Evolutionary conservation across 1,284 basidiomycete genomes (phyloP).

Genomic region (Farysia itapuensis): DNA sequence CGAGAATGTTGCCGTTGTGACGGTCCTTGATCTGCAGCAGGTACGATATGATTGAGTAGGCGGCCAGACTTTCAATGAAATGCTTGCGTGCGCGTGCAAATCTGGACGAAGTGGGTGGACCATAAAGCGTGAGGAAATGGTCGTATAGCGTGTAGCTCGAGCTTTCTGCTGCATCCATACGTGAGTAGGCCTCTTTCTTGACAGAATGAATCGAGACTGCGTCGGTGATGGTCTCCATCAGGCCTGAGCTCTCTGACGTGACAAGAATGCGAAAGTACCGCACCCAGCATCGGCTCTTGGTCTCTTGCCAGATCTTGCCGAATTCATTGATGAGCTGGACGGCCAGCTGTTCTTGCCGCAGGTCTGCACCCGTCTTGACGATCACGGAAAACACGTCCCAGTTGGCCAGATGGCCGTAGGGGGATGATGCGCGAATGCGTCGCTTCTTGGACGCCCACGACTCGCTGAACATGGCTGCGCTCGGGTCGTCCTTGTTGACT

Average conservation of each 20-base stretch:
- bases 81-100: constrained; percentile 68
- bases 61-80: constrained; percentile 89
- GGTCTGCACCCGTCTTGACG: constrained; percentile 94
- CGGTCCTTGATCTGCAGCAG: constrained; percentile 97
- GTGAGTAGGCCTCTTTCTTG: constrained; percentile 96
- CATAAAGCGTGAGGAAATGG: constrained; percentile 52
- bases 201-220: constrained; percentile 98
- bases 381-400: constrained; percentile 88
- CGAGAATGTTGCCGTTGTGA: constrained; percentile 96
- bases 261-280: constrained; percentile 78
- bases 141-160: constrained; percentile 54
- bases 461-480: constrained; percentile 84
- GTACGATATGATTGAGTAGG: constrained; percentile 89
- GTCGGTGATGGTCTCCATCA: constrained; percentile 71
- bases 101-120: constrained; percentile 36
- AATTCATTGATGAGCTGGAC: constrained; percentile 93
- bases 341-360: constrained; percentile 96
- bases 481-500: constrained; percentile 95
- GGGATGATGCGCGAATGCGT: constrained; percentile 85
- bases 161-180: constrained; percentile 68
- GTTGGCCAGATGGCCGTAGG: constrained; percentile 89
- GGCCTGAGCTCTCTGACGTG: constrained; percentile 85
- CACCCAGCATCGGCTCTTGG: constrained; percentile 50
- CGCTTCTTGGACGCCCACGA: constrained; percentile 94
- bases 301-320: constrained; percentile 86